Evolutionary conservation across 1,284 basidiomycete genomes (phyloP).

Genomic region (Ustilago nuda): DNA sequence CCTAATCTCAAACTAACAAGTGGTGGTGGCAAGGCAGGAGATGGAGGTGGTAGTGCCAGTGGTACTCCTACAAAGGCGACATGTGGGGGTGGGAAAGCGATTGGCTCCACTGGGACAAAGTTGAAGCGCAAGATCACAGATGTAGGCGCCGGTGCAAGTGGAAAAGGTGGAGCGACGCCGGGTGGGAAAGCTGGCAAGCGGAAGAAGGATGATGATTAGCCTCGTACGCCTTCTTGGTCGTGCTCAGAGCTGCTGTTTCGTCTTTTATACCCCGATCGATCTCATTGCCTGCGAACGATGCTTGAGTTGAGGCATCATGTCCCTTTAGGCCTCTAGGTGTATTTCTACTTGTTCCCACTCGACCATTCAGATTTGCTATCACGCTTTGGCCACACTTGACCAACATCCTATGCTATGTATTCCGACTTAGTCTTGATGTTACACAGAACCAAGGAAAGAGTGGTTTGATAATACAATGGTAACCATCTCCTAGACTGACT

Average conservation of each 20-base stretch:
- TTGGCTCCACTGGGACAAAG: conserved; percentile 22
- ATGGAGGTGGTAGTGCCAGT: conserved; percentile 10
- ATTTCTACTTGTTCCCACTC: no score
- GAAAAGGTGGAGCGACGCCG: conserved; percentile 4
- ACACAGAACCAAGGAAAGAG: no score
- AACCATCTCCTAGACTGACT: no score
- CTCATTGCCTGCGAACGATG: not conserved
- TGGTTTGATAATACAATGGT: no score
- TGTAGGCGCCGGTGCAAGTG: not conserved
- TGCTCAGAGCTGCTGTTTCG: not conserved
- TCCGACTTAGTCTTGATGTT: not conserved
- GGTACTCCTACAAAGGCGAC: conserved; percentile 16
- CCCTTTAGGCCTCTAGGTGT: no score
- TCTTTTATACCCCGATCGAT: not conserved
- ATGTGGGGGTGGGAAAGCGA: conserved; percentile 8
- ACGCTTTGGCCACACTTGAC: no score
- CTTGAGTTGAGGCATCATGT: not conserved
- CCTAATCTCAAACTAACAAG: conserved; percentile 14
- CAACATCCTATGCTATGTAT: no score
- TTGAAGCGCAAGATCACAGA: conserved; percentile 46
- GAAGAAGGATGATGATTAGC: conserved; percentile 52
- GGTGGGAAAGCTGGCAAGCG: conserved; percentile 34
- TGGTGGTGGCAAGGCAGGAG: conserved; percentile 16
- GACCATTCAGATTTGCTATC: no score
- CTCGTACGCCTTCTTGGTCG: no score